A percentile compares a stretch with the other conserved stretches of the same genome.
Evolutionary conservation across 2,329 filamentous ascomycete genomes (phyloP).

Genomic region (Periconia macrospinosa): DNA sequence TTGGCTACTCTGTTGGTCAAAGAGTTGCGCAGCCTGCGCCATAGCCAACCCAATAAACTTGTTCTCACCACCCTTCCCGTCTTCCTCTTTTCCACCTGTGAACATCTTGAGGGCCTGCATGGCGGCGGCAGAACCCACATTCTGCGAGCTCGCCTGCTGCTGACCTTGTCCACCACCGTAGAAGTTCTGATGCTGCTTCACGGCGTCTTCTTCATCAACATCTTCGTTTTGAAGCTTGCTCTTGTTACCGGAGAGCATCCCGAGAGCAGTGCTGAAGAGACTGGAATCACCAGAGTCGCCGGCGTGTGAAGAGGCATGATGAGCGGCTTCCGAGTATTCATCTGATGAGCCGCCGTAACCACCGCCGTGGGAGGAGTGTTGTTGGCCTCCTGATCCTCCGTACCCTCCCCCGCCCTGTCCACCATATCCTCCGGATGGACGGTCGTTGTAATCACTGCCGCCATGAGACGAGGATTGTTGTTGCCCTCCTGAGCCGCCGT

Average conservation of each 20-base stretch:
- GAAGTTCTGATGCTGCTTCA: conserved; percentile 74
- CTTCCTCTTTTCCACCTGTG: conserved; percentile 53
- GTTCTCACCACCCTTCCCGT: conserved; percentile 63
- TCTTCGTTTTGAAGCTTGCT: conserved; percentile 53
- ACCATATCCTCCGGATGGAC: conserved; percentile 8
- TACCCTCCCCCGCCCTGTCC: conserved; percentile 8
- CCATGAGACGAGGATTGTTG: not conserved
- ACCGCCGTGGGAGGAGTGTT: conserved; percentile 34
- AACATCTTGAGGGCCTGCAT: conserved; percentile 84
- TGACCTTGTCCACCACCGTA: conserved; percentile 58
- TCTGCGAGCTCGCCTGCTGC: conserved; percentile 49
- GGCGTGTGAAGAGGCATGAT: conserved; percentile 59
- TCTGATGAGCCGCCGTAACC: conserved; percentile 48
- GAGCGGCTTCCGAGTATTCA: conserved; percentile 57
- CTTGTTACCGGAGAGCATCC: conserved; percentile 58
- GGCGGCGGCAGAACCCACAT: conserved; percentile 70
- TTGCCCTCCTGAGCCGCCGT: conserved; percentile 2
- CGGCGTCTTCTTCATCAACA: conserved; percentile 66
- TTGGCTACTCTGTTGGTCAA: conserved; percentile 60
- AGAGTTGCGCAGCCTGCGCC: conserved; percentile 81
- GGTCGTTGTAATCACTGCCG: conserved; percentile 5
- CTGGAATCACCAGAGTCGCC: conserved; percentile 52
- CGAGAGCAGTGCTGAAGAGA: conserved; percentile 61
- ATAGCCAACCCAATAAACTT: conserved; percentile 84
- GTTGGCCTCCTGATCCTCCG: conserved; percentile 13